These are phyloP conservation scores for Xylaria sp. DNA, from an alignment of 2,329 filamentous ascomycete species.

Conservation along the genomic window DNA sequence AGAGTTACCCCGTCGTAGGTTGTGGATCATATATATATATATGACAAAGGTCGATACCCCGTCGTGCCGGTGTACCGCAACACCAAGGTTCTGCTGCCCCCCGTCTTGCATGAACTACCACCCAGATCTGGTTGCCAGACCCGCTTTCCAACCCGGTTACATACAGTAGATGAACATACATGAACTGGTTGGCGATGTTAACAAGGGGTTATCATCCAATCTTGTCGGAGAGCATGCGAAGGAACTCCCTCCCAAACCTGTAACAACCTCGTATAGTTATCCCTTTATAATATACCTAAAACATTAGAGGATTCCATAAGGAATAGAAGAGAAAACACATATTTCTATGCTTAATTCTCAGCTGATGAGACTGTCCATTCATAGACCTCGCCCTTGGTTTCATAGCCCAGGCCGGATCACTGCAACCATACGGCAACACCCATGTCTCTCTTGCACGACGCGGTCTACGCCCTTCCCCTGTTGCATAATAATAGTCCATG, in stretches of 20 bases:
- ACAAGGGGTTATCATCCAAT: slow-evolving; percentile 14
- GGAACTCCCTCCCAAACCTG: neutral
- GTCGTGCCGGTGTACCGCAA: slow-evolving; percentile 16
- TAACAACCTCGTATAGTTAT: neutral
- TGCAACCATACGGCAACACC: neutral
- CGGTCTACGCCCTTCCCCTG: neutral
- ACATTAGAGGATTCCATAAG: neutral
- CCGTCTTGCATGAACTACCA: slow-evolving; percentile 15
- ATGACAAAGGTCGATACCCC: slow-evolving; percentile 23
- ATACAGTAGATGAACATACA: slow-evolving; percentile 17
- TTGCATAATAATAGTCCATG: slow-evolving; percentile 4
- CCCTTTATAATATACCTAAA: neutral
- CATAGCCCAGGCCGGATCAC: neutral
- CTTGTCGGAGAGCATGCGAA: neutral
- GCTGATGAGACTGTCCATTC: neutral
- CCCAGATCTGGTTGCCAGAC: slow-evolving; percentile 7
- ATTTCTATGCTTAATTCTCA: neutral
- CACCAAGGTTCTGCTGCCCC: slow-evolving; percentile 9
- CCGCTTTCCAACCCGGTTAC: slow-evolving; percentile 7
- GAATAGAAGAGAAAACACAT: neutral
- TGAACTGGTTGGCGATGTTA: slow-evolving; percentile 9
- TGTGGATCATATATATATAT: slow-evolving; percentile 18
- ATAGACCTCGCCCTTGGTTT: neutral
- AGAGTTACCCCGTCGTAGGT: slow-evolving; percentile 17
- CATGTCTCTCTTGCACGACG: neutral